Conservation (phyloP, 371 early-diverging fungal genomes). For the Mucor irregularis region DNA sequence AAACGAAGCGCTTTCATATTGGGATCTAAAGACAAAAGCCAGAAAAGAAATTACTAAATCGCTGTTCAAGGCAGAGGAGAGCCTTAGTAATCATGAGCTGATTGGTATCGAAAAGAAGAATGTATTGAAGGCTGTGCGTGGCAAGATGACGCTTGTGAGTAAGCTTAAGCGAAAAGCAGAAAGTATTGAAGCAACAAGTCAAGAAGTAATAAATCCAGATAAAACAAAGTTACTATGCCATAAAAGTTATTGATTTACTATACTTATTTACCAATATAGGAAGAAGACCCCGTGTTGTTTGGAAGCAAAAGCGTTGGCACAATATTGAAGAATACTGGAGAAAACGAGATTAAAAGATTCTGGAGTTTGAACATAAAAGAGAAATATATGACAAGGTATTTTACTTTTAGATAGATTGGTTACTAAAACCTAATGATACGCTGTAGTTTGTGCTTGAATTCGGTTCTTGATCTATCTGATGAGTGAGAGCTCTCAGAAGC, state of each 20-base stretch:
- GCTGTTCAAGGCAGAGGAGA: too few relatives aligned
- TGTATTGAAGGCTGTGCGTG: conserved; percentile 1
- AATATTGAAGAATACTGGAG: conserved; percentile 5
- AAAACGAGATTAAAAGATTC: conserved; percentile 2
- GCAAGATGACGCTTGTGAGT: conserved; percentile 1
- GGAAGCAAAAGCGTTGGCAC: conserved; percentile 6
- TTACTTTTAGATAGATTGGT: conserved; percentile 1
- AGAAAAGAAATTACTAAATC: conserved; percentile 4
- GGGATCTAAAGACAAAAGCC: conserved; percentile 4
- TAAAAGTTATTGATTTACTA: conserved; percentile 1
- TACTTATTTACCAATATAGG: conserved; percentile 6
- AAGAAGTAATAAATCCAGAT: conserved; percentile 6
- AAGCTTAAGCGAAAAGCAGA: conserved; percentile 3
- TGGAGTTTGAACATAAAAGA: conserved; percentile 2
- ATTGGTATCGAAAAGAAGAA: conserved; percentile 3
- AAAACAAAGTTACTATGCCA: not conserved
- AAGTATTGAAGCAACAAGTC: conserved; percentile 3
- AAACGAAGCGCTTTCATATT: conserved; percentile 1
- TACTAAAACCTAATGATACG: conserved; percentile 6
- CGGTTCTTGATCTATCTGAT: conserved; percentile 3
- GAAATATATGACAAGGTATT: not conserved
- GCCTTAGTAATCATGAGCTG: conserved; percentile 1
- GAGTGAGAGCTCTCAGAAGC: not conserved
- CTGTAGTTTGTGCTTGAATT: conserved; percentile 9
- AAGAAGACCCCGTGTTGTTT: conserved; percentile 4